phyloP scores from a whole-genome alignment of 805 yeast genomes.

The Saturnispora ahearnii region DNA sequence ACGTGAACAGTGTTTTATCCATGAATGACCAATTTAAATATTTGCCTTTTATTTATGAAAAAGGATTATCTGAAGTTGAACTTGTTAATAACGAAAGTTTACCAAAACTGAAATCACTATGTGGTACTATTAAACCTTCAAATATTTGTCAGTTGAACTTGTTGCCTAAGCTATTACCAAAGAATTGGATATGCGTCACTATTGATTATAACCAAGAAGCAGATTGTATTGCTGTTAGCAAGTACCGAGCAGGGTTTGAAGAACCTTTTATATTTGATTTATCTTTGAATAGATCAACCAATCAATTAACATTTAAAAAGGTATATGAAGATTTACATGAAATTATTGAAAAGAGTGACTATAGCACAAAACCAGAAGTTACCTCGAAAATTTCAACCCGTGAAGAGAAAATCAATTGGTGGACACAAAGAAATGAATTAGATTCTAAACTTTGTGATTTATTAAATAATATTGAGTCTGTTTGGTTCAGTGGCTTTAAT shows the following conservation, averaged over 20 bases:
- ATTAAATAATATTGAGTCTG: slow-evolving; percentile 47
- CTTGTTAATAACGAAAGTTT: slow-evolving; percentile 14
- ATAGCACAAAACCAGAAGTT: slow-evolving; percentile 44
- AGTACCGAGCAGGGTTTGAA: slow-evolving; percentile 4
- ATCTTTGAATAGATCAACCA: slow-evolving; percentile 46
- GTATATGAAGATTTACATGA: slow-evolving; percentile 37
- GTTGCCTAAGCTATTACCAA: slow-evolving; percentile 28
- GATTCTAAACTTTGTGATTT: slow-evolving; percentile 49
- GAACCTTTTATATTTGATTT: slow-evolving; percentile 38
- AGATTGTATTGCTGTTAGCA: slow-evolving; percentile 45
- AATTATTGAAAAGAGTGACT: slow-evolving; percentile 55
- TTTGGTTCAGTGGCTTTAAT: slow-evolving; percentile 73
- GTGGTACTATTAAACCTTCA: no score
- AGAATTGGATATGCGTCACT: slow-evolving; percentile 49
- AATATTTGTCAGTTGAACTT: not conserved
- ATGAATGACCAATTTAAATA: slow-evolving; percentile 7
- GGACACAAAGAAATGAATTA: slow-evolving; percentile 56
- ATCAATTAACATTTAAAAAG: slow-evolving; percentile 37
- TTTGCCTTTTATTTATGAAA: slow-evolving; percentile 11
- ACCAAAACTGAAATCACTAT: slow-evolving; percentile 9
- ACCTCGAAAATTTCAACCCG: slow-evolving; percentile 45
- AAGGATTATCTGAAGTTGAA: slow-evolving; percentile 15
- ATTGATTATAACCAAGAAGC: slow-evolving; percentile 51
- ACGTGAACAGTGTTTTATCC: not conserved
- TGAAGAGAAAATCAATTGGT: slow-evolving; percentile 66